These are phyloP conservation scores for Piper betle DNA, from an alignment of 164 flowering plant genomes.

Conservation along the genomic window DNA sequence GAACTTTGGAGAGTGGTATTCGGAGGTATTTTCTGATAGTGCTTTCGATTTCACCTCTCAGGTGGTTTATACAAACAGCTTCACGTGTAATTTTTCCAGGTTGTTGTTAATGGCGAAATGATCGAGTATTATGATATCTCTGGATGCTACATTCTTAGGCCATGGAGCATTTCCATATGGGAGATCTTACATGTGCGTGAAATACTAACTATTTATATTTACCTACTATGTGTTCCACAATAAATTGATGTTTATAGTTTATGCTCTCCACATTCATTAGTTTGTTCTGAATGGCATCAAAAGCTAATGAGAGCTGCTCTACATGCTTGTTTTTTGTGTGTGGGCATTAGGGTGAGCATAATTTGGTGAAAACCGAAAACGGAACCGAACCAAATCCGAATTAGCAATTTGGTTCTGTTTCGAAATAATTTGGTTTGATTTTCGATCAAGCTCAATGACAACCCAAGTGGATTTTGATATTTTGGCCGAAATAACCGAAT, in stretches of 20 bases:
- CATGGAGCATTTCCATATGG: conserved; percentile 90
- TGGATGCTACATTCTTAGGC: conserved; percentile 91
- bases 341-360: no score
- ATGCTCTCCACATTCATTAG: background rate
- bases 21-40: conserved; percentile 47
- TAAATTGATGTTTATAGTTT: background rate
- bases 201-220: background rate
- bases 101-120: conserved; percentile 75
- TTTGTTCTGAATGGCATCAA: background rate
- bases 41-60: conserved; percentile 7
- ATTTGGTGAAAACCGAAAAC: no score
- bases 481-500: no score
- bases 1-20: conserved; percentile 95
- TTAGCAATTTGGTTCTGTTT: no score
- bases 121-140: conserved; percentile 92
- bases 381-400: no score
- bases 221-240: background rate
- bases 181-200: conserved; percentile 67
- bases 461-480: no score
- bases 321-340: no score
- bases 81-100: conserved; percentile 22
- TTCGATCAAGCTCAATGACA: no score
- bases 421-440: no score
- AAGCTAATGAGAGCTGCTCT: no score
- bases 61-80: conserved; percentile 1